phyloP scores from a whole-genome alignment of 164 flowering plant species.

The Brasenia schreberi region DNA sequence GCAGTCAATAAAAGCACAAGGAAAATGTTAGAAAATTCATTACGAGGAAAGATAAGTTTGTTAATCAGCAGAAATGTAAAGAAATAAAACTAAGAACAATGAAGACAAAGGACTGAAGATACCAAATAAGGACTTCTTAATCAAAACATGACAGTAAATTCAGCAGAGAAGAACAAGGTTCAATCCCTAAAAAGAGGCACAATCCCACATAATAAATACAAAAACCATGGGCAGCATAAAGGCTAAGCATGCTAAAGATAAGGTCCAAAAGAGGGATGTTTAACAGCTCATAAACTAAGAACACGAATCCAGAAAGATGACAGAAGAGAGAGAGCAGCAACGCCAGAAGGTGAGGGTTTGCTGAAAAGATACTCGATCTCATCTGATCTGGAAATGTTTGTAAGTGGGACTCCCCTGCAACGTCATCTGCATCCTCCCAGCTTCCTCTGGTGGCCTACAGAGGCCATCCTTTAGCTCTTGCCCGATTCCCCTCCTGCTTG shows the following conservation, averaged over 20 bases:
- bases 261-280: not conserved
- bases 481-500: conserved; percentile 12
- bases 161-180: not conserved
- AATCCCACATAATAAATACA: no score
- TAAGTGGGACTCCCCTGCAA: conserved; percentile 9
- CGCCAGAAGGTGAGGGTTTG: conserved; percentile 6
- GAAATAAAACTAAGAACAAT: no score
- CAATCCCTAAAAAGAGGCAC: no score
- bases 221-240: no score
- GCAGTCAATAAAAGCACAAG: no score
- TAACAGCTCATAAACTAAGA: conserved; percentile 1
- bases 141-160: not conserved
- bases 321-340: conserved; percentile 88
- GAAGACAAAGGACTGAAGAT: no score
- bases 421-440: conserved; percentile 12
- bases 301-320: conserved; percentile 24
- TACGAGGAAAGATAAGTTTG: no score
- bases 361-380: conserved; percentile 5
- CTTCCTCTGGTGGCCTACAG: conserved; percentile 19
- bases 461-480: conserved; percentile 17
- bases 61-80: no score
- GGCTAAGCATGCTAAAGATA: no score
- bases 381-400: conserved; percentile 31
- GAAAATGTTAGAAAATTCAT: no score
- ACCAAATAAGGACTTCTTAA: not conserved